Base-by-base conservation (phyloP, 768 basidiomycete species). In the Candolleomyces aberdarensis region DNA sequence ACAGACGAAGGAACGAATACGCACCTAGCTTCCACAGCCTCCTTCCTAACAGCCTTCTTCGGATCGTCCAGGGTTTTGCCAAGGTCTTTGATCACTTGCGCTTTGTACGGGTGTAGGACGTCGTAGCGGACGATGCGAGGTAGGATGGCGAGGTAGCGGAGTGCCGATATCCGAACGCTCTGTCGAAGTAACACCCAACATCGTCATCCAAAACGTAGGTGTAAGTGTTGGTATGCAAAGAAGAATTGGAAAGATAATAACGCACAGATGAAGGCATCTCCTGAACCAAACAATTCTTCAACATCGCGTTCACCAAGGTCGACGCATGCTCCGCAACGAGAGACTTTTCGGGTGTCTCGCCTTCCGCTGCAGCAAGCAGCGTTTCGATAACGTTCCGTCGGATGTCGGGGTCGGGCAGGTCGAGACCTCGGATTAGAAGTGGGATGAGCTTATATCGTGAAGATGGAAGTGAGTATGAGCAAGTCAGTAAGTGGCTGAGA, bases 41-140 rank as follows among this genome's bases (percentile, higher is more conserved):
- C 92, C 66, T 85, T 88, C 57, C 97, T 80, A 8, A 99, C 95
- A 2, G 75, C 74, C 61, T 91, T 79, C 70, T 88, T 90, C n/a
- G 92, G 92, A 75, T 98, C 97, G 70, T 98, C 97, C 51, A 98
- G 73, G 4, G 82, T 84, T 62, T 81, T 85, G 0, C 82, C 88
- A 29, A 99, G 78, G 62, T 89, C 87, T 41, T 85, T 85, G 55
- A 98, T 71, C 22, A 97, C 90, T 0, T 69, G 75, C 2, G 83
- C 61, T 72, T 94, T 98, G 68, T 85, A 81, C 1, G 91, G 88
- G 68, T 96, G 94, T 43, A 99, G 78, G 13, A 89, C 76, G 64
- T 92, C 88, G 71, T 94, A 96, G 39, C 90, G 86, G 53, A 98
- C 84, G 39, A 86, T 80, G 44, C 78, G 80, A 0, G 97, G 94